phyloP scores from a whole-genome alignment of 306 rosid species.

The Lathyrus oleraceus region DNA sequence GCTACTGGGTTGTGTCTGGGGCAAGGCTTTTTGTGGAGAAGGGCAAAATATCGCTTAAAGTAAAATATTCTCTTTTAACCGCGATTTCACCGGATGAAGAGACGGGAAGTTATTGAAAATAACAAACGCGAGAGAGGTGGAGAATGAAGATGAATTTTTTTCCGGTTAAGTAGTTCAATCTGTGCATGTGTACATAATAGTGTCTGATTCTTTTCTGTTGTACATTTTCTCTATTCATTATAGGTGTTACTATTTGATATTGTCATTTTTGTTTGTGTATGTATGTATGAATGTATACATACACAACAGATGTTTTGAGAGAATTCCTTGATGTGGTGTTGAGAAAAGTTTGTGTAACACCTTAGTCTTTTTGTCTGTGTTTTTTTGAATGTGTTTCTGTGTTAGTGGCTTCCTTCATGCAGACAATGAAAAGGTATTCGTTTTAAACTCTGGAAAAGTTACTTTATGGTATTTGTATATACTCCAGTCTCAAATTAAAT shows the following conservation, averaged over 20 bases:
- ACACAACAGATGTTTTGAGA: slow-evolving; percentile 27
- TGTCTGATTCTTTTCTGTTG: slow-evolving; percentile 39
- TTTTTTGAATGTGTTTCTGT: slow-evolving; percentile 18
- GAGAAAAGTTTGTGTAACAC: slow-evolving; percentile 33
- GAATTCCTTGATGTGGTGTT: slow-evolving; percentile 31
- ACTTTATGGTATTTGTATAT: neutral
- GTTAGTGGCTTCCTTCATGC: slow-evolving; percentile 14
- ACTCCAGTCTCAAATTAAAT: no score
- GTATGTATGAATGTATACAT: slow-evolving; percentile 42
- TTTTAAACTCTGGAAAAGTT: slow-evolving; percentile 5
- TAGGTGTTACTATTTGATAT: slow-evolving; percentile 41
- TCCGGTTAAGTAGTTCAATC: slow-evolving; percentile 7
- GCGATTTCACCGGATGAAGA: slow-evolving; percentile 71
- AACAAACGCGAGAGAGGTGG: neutral
- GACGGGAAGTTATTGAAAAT: slow-evolving; percentile 33
- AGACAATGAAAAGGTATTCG: slow-evolving; percentile 16
- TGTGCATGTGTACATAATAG: slow-evolving; percentile 49
- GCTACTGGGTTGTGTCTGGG: slow-evolving; percentile 91
- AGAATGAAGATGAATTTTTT: slow-evolving; percentile 20
- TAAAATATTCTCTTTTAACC: slow-evolving; percentile 74
- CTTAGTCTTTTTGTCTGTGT: slow-evolving; percentile 10
- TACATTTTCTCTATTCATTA: slow-evolving; percentile 48
- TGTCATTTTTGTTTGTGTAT: slow-evolving; percentile 42
- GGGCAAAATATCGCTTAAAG: slow-evolving; percentile 79
- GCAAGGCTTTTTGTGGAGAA: slow-evolving; percentile 72